Evolutionary conservation across 371 early-diverging fungal species (phyloP).

Genomic region (Actinomucor elegans): DNA sequence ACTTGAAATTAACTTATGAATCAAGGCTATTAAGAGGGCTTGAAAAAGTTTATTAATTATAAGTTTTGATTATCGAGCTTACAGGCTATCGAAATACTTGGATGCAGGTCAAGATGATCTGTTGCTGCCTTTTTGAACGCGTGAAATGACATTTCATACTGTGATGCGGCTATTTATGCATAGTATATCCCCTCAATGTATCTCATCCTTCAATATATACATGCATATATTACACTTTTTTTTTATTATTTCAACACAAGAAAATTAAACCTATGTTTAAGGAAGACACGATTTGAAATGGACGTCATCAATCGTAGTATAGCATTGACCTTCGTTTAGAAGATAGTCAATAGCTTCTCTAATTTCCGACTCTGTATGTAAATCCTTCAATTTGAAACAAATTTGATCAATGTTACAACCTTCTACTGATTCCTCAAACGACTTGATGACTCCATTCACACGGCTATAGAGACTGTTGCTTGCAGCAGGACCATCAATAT

Average conservation of each 20-base stretch:
- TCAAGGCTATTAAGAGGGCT: too few species aligned
- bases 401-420: conserved; percentile 41
- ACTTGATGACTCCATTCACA: conserved; percentile 28
- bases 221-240: conserved; percentile 1
- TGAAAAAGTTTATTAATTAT: too few species aligned
- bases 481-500: conserved; percentile 1
- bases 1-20: too few species aligned
- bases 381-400: conserved; percentile 32
- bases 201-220: neutral
- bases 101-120: too few species aligned
- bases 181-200: neutral
- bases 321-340: conserved; percentile 61
- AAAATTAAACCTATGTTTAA: neutral
- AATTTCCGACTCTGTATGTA: conserved; percentile 36
- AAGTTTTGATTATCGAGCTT: too few species aligned
- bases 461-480: neutral
- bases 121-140: too few species aligned
- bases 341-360: conserved; percentile 54
- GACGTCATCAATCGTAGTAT: conserved; percentile 64
- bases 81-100: too few species aligned
- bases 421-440: conserved; percentile 18
- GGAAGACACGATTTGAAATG: conserved; percentile 49
- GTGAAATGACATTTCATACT: too few species aligned
- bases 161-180: too few species aligned
- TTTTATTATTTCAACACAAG: neutral